These are phyloP conservation scores for Setomelanomma holmii DNA, from an alignment of 2,329 filamentous ascomycete genomes.

Conservation along the genomic window DNA sequence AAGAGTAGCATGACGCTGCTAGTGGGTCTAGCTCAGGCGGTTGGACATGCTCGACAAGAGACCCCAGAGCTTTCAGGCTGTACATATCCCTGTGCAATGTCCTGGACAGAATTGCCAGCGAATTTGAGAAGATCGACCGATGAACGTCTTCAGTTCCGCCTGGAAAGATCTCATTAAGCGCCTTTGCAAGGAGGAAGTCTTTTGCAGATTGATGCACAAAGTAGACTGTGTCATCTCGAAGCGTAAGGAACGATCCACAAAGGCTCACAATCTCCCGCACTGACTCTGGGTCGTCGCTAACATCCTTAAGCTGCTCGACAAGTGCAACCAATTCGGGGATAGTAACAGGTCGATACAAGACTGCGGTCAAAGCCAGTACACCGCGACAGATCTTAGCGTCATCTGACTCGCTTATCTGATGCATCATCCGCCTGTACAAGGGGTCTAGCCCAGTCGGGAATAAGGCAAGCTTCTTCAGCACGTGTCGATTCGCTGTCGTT, in stretches of 20 bases:
- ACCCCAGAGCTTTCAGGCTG: conserved; percentile 18
- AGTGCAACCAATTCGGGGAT: conserved; percentile 45
- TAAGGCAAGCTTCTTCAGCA: conserved; percentile 16
- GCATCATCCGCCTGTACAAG: conserved; percentile 49
- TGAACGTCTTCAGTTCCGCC: conserved; percentile 19
- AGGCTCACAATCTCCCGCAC: conserved; percentile 33
- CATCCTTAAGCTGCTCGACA: conserved; percentile 14
- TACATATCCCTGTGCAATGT: conserved; percentile 36
- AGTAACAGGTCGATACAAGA: conserved; percentile 48
- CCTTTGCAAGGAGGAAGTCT: conserved; percentile 46
- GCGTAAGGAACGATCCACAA: background rate
- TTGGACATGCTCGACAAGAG: conserved; percentile 22
- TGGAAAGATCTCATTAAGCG: conserved; percentile 37
- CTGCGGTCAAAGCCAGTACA: too few species aligned
- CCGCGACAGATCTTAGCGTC: too few species aligned
- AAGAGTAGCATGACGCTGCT: conserved; percentile 29
- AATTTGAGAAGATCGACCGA: conserved; percentile 30
- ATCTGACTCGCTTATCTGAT: too few species aligned
- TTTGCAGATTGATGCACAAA: conserved; percentile 56
- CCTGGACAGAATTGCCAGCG: conserved; percentile 32
- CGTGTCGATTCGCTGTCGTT: conserved; percentile 19
- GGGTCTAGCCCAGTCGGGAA: conserved; percentile 48
- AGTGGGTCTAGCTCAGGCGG: conserved; percentile 32
- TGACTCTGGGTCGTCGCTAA: conserved; percentile 11
- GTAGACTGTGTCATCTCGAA: conserved; percentile 17